These are phyloP conservation scores for Sporobolomyces pararoseus DNA, from an alignment of 768 basidiomycete genomes.

Conservation along the genomic window DNA sequence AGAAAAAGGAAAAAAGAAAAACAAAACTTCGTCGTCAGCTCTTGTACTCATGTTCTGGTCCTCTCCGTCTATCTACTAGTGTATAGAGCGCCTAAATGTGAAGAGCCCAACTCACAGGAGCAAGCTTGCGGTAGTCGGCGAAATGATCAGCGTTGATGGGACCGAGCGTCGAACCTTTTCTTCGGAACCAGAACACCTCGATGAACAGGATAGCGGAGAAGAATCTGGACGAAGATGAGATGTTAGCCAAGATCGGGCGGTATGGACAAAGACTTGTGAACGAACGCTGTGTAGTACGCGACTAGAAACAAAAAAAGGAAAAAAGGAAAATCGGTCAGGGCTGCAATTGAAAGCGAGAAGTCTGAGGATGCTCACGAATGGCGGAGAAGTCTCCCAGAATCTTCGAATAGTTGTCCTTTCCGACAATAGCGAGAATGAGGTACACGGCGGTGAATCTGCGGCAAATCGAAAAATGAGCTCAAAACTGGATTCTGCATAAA, in stretches of 20 bases:
- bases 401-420: constrained; percentile 36
- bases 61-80: too few relatives aligned
- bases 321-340: not conserved
- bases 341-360: not conserved
- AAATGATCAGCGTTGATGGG: constrained; percentile 40
- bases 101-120: constrained; percentile 8
- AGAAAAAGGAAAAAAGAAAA: not conserved
- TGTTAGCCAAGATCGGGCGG: not conserved
- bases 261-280: not conserved
- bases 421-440: constrained; percentile 32
- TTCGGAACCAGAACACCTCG: constrained; percentile 33
- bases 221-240: not conserved
- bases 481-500: not conserved
- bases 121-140: constrained; percentile 31
- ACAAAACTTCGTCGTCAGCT: not conserved
- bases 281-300: constrained; percentile 33
- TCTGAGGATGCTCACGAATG: constrained; percentile 45
- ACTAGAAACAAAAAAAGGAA: not conserved
- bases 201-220: constrained; percentile 16
- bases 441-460: constrained; percentile 14
- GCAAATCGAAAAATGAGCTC: not conserved
- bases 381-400: constrained; percentile 54
- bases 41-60: too few relatives aligned
- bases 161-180: constrained; percentile 18
- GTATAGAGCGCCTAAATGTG: not conserved